phyloP scores from a whole-genome alignment of 768 basidiomycete species.

The Boletus pseudo-olivaceus region DNA sequence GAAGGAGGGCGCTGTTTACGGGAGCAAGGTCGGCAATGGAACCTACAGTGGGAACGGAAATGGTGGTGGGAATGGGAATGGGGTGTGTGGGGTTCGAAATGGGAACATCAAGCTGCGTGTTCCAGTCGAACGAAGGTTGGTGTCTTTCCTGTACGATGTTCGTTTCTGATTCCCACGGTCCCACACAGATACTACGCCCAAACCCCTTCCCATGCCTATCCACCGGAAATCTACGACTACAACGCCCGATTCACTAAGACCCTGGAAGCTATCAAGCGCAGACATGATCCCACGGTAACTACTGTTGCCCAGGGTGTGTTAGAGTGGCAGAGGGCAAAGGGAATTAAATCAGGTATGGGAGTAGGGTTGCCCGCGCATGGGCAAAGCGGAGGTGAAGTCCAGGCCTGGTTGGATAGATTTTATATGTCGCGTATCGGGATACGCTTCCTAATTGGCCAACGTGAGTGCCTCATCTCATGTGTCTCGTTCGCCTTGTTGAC shows the following conservation, averaged over 20 bases:
- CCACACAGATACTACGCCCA: conserved; percentile 77
- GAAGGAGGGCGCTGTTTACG: conserved; percentile 7
- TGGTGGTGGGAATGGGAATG: conserved; percentile 16
- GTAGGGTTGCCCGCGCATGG: conserved; percentile 34
- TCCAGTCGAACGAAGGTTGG: conserved; percentile 15
- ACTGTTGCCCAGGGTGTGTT: conserved; percentile 94
- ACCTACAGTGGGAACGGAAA: conserved; percentile 20
- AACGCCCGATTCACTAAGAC: conserved; percentile 86
- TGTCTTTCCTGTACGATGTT: not conserved
- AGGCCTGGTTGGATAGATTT: conserved; percentile 96
- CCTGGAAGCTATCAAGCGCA: conserved; percentile 83
- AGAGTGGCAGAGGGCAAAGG: conserved; percentile 78
- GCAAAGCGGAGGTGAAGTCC: conserved; percentile 81
- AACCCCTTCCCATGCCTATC: conserved; percentile 67
- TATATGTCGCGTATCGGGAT: conserved; percentile 95
- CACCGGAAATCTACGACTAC: conserved; percentile 90
- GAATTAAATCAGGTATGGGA: conserved; percentile 26
- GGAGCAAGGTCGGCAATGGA: conserved; percentile 10
- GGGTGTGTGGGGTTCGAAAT: conserved; percentile 13
- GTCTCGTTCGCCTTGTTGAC: not conserved
- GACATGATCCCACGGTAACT: conserved; percentile 97
- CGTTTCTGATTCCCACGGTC: conserved; percentile 3
- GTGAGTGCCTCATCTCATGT: conserved; percentile 41
- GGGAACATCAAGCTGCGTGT: conserved; percentile 16
- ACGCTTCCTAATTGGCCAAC: conserved; percentile 94